phyloP scores from a whole-genome alignment of 352 stramenopile genomes.

The Globisporangium perplexum region DNA sequence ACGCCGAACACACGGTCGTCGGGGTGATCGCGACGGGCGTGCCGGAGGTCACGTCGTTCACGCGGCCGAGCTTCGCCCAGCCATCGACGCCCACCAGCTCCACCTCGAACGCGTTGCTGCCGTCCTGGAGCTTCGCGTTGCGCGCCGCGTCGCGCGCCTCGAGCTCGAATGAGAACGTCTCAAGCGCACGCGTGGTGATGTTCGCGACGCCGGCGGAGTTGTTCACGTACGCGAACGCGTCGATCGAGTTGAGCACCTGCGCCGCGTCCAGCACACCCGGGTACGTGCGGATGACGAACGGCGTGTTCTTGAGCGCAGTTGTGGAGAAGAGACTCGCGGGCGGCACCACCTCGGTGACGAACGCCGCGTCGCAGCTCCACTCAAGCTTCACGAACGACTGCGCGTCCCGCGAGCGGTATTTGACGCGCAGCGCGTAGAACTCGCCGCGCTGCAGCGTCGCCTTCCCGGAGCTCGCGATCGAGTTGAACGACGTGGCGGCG shows the following conservation, averaged over 20 bases:
- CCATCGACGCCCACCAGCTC: conserved; percentile 69
- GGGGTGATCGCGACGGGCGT: conserved; percentile 39
- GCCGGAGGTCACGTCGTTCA: conserved; percentile 64
- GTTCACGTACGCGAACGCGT: conserved; percentile 29
- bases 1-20: conserved; percentile 46
- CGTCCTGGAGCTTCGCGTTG: conserved; percentile 88
- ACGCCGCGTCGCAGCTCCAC: conserved; percentile 53
- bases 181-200: conserved; percentile 32
- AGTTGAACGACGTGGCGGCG: conserved; percentile 3
- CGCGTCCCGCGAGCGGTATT: conserved; percentile 78
- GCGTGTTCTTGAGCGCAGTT: conserved; percentile 36
- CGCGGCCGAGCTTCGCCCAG: conserved; percentile 85
- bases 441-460: conserved; percentile 19
- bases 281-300: conserved; percentile 64
- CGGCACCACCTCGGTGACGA: conserved; percentile 12
- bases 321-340: conserved; percentile 30
- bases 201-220: conserved; percentile 2
- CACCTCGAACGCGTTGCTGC: conserved; percentile 76
- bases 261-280: conserved; percentile 61
- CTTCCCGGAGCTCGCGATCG: conserved; percentile 4
- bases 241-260: conserved; percentile 55
- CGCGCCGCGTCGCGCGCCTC: conserved; percentile 68
- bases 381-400: conserved; percentile 80
- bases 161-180: conserved; percentile 64
- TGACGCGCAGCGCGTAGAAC: conserved; percentile 82